Evolutionary conservation across 1,284 basidiomycete species (phyloP).

Genomic region (Xanthoconium separans): DNA sequence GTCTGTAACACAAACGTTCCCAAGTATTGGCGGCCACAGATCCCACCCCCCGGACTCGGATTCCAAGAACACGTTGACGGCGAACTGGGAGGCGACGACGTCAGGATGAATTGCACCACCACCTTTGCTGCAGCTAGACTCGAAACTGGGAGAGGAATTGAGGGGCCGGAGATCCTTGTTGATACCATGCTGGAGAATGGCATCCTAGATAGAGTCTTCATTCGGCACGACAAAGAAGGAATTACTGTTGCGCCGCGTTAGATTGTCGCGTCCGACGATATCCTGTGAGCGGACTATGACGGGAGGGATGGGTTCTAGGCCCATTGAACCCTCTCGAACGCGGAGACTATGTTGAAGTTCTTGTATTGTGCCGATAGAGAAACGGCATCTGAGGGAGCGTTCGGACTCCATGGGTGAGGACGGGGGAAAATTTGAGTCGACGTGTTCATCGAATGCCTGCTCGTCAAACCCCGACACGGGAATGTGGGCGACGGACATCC

Average conservation of each 20-base stretch:
- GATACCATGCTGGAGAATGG: conserved; percentile 12
- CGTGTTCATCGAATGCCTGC: conserved; percentile 13
- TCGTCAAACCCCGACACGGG: conserved; percentile 16
- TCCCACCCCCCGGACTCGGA: background rate
- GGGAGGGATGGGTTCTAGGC: conserved; percentile 19
- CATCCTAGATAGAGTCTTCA: conserved; percentile 17
- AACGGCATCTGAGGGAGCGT: background rate
- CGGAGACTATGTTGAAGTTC: conserved; percentile 11
- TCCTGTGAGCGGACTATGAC: conserved; percentile 20
- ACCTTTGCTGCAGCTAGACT: conserved; percentile 1
- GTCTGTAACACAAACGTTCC: conserved; percentile 23
- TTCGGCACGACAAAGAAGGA: conserved; percentile 10
- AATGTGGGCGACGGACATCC: background rate
- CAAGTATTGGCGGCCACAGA: conserved; percentile 19
- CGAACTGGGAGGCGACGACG: conserved; percentile 20
- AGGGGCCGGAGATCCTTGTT: conserved; percentile 8
- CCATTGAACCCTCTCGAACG: conserved; percentile 1
- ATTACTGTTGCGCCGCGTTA: conserved; percentile 5
- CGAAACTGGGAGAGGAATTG: background rate
- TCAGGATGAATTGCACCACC: background rate
- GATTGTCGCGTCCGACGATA: conserved; percentile 3
- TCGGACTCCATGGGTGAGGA: background rate
- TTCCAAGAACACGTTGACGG: conserved; percentile 30
- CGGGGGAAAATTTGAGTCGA: background rate
- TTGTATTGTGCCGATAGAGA: conserved; percentile 6